Base-by-base conservation (phyloP, 352 stramenopile species). In the Pythium rhizo-oryzae region DNA sequence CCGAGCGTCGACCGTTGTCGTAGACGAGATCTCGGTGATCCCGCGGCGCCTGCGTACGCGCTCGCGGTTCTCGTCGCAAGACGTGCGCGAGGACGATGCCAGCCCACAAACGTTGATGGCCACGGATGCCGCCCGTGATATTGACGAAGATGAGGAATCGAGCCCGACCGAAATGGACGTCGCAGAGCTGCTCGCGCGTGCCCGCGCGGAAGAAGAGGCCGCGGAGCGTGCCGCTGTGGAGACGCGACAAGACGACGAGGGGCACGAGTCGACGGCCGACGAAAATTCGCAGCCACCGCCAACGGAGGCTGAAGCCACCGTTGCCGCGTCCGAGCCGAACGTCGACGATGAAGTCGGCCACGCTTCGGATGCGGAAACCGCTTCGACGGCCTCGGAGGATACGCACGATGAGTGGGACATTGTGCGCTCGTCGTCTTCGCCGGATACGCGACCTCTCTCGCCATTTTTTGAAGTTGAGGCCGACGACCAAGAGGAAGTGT, bases 361-460 rank as follows among this genome's bases (percentile, higher is more conserved):
- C 33, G 80, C 80, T 53, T 93, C 85, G 11, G 85, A 93, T 61
- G 73, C 83, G 0, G 85, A 93, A 39, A 93, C 78, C 1, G 65
- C 68, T 4, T 73, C 72, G 12, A 78, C 78, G 4, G 72, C 79
- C 37, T 90, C 80, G 24, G 84, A 90, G 50, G 80, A 88, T 21
- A 58, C 28, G 3, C 67, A 71, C 28, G 72, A 70, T n/a, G 72
- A 86, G 11, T 91, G 79, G 82, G 75, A 85, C 46, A 51, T 91
- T n/a, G 72, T 85, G 7, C 62, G 58, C 15, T 41, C 61, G 19
- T 50, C 58, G 18, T 51, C 53, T 12, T 56, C 55, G 18, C 37
- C 52, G 18, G 16, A 44, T 15, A 8, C 56, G 8, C 46, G 49
- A 43, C 33, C 67, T 9, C n/a, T 65, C 16, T 68, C 65, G 30